phyloP scores from a whole-genome alignment of 2,329 filamentous ascomycete genomes.

The Alternaria infectoria region DNA sequence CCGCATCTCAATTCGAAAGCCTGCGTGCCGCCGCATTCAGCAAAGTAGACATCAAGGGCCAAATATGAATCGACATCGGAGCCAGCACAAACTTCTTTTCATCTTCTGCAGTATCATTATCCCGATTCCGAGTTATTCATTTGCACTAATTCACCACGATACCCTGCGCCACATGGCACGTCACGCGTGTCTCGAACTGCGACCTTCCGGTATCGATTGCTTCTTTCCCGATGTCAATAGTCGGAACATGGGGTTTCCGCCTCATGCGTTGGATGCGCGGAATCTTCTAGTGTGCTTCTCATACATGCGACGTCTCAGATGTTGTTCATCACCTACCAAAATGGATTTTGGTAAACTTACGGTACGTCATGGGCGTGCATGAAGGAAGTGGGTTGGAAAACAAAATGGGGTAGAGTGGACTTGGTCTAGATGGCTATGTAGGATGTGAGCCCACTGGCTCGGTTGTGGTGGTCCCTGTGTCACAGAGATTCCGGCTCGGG shows the following conservation, averaged over 20 bases:
- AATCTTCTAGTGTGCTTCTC: conserved; percentile 37
- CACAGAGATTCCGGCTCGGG: conserved; percentile 24
- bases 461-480: conserved; percentile 24
- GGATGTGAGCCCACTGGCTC: conserved; percentile 15
- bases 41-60: conserved; percentile 95
- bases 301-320: conserved; percentile 38
- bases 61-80: conserved; percentile 70
- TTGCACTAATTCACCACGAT: conserved; percentile 24
- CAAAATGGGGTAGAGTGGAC: conserved; percentile 12
- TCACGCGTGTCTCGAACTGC: conserved; percentile 31
- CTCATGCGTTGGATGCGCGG: conserved; percentile 36
- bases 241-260: conserved; percentile 42
- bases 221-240: conserved; percentile 30
- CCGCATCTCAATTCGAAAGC: conserved; percentile 69
- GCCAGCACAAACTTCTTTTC: conserved; percentile 10
- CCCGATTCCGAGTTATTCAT: conserved; percentile 14
- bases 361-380: conserved; percentile 25
- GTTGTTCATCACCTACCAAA: conserved; percentile 15
- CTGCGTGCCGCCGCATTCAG: conserved; percentile 77
- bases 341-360: conserved; percentile 12
- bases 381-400: conserved; percentile 20
- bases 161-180: conserved; percentile 32
- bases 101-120: conserved; percentile 8
- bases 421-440: conserved; percentile 1
- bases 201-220: conserved; percentile 30